A percentile compares a stretch with the other conserved stretches of the same genome.
phyloP scores from a whole-genome alignment of 306 rosid genomes.

The Mimosa bimucronata region DNA sequence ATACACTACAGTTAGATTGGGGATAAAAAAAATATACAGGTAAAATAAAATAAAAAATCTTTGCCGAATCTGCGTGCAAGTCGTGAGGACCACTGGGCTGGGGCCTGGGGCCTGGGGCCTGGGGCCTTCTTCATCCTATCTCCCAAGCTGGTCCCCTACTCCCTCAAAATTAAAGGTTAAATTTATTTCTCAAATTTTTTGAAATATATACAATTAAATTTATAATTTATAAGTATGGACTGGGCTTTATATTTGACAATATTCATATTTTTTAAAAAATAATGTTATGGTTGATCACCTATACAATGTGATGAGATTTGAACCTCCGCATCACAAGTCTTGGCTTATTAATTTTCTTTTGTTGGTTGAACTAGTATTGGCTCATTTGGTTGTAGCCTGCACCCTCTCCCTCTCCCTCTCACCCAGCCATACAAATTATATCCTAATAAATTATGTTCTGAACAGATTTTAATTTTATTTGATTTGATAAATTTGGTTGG shows the following conservation, averaged over 20 bases:
- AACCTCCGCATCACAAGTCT: background rate
- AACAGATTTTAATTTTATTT: background rate
- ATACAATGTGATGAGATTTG: background rate
- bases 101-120: background rate
- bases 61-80: background rate
- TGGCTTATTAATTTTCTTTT: background rate
- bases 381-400: background rate
- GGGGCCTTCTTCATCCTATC: background rate
- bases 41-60: background rate
- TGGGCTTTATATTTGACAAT: background rate
- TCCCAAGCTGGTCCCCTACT: background rate
- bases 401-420: background rate
- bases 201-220: background rate
- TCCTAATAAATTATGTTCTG: no score
- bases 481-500: background rate
- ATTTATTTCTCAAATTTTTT: background rate
- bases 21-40: no score
- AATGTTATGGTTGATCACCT: background rate
- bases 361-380: background rate
- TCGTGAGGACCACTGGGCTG: background rate
- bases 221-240: background rate
- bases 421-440: background rate
- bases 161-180: no score
- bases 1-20: no score
- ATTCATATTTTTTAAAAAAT: background rate